phyloP scores from a whole-genome alignment of 2,329 filamentous ascomycete species.

The Neonectria punicea region DNA sequence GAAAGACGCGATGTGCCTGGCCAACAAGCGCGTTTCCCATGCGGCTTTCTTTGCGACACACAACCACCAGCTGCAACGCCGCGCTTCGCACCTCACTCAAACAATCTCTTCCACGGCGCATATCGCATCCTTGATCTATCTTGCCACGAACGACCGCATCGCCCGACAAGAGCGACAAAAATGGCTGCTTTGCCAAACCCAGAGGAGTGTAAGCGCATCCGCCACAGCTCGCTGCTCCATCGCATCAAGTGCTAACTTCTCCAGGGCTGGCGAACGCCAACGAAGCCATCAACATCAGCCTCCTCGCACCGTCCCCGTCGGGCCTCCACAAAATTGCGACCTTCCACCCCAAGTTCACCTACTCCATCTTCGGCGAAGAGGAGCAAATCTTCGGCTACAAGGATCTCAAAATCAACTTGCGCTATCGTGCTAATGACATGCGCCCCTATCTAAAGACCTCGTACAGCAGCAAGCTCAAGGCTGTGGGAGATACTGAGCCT shows the following conservation, averaged over 20 bases:
- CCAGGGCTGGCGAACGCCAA: slow-evolving; percentile 70
- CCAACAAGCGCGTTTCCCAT: slow-evolving; percentile 19
- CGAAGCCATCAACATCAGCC: slow-evolving; percentile 70
- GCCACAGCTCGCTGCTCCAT: slow-evolving; percentile 5
- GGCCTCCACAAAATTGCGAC: slow-evolving; percentile 68
- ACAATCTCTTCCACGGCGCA: background rate
- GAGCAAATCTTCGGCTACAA: slow-evolving; percentile 93
- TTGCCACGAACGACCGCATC: background rate
- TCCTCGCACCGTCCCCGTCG: slow-evolving; percentile 61
- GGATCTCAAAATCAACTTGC: slow-evolving; percentile 78
- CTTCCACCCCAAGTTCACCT: slow-evolving; percentile 90
- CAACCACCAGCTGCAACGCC: slow-evolving; percentile 1
- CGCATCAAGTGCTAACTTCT: slow-evolving; percentile 31
- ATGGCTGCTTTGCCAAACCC: slow-evolving; percentile 47
- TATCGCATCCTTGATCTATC: slow-evolving; percentile 13
- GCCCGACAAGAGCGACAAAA: background rate
- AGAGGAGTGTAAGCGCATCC: slow-evolving; percentile 47
- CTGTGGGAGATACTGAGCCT: slow-evolving; percentile 74
- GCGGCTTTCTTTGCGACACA: slow-evolving; percentile 25
- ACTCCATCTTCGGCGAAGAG: slow-evolving; percentile 92
- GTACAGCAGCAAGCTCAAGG: slow-evolving; percentile 76
- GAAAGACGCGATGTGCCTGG: slow-evolving; percentile 27
- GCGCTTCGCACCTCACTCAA: slow-evolving; percentile 5
- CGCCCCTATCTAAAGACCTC: slow-evolving; percentile 78
- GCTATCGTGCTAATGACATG: slow-evolving; percentile 76